A percentile compares a stretch with the other conserved stretches of the same genome.
Conservation (phyloP, 1,284 basidiomycete genomes). For the Trichosporon sp. region DNA sequence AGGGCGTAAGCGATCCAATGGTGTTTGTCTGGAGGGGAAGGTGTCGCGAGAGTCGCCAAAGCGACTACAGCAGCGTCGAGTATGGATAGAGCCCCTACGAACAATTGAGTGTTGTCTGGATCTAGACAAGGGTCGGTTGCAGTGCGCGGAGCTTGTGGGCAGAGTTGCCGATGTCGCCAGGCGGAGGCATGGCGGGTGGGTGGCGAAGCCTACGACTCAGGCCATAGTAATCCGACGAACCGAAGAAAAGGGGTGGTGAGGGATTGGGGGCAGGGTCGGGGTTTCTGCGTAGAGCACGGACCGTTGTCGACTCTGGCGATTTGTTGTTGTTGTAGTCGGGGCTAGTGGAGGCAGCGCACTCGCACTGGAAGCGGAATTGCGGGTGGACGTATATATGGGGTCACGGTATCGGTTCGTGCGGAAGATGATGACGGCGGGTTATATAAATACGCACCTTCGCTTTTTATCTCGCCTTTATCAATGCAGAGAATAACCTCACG, state of each 20-base stretch:
- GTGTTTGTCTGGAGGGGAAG: not conserved
- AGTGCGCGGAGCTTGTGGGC: not conserved
- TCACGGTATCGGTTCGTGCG: not conserved
- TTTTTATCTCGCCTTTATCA: not conserved
- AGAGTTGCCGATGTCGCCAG: not conserved
- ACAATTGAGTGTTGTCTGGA: not conserved
- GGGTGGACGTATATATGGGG: slow-evolving; percentile 5
- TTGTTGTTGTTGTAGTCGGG: not conserved
- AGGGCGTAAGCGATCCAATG: not conserved
- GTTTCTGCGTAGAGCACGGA: not conserved
- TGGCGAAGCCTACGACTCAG: not conserved
- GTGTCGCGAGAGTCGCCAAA: not conserved
- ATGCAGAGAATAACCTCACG: not conserved
- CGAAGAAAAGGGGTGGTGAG: not conserved
- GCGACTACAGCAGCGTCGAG: not conserved
- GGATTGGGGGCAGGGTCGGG: not conserved
- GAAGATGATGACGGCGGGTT: not conserved
- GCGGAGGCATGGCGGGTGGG: not conserved
- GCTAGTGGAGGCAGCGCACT: not conserved
- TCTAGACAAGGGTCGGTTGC: not conserved
- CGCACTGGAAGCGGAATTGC: not conserved
- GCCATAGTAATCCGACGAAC: slow-evolving; percentile 6
- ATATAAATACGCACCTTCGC: not conserved
- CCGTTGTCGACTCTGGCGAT: not conserved
- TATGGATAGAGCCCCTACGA: not conserved